Percentiles rank a stretch among this genome's conserved stretches.
phyloP scores from a whole-genome alignment of 352 stramenopile genomes.

The Pythium apleroticum region DNA sequence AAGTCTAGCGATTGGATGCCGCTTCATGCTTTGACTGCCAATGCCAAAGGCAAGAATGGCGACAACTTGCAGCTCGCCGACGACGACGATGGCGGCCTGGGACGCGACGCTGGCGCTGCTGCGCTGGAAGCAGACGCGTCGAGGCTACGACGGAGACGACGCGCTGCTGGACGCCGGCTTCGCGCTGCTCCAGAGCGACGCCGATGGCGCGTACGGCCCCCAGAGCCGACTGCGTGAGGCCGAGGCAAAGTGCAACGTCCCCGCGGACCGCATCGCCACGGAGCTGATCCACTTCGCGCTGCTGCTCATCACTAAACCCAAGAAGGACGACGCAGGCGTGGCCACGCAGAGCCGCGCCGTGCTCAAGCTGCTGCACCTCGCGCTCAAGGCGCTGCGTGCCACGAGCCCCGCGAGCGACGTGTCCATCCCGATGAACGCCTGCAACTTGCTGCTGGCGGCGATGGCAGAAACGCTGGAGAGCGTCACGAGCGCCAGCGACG shows the following conservation, averaged over 20 bases:
- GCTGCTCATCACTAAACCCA: slow-evolving; percentile 60
- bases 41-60: background rate
- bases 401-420: slow-evolving; percentile 23
- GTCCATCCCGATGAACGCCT: slow-evolving; percentile 58
- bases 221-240: slow-evolving; percentile 30
- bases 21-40: background rate
- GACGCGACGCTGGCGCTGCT: slow-evolving; percentile 60
- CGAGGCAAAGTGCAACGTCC: slow-evolving; percentile 54
- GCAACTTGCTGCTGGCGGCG: slow-evolving; percentile 69
- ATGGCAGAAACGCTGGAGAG: slow-evolving; percentile 62
- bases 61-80: background rate
- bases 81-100: slow-evolving; percentile 22
- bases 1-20: background rate
- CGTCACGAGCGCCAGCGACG: slow-evolving; percentile 11
- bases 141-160: slow-evolving; percentile 50
- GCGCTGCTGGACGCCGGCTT: slow-evolving; percentile 41
- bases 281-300: slow-evolving; percentile 72
- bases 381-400: slow-evolving; percentile 42
- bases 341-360: slow-evolving; percentile 38
- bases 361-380: slow-evolving; percentile 55
- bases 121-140: slow-evolving; percentile 62
- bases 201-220: slow-evolving; percentile 15
- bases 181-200: slow-evolving; percentile 26
- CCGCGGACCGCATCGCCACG: slow-evolving; percentile 53
- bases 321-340: slow-evolving; percentile 31